Conservation (phyloP, 108 stramenopile genomes). For the Schizochytrium sp. region DNA sequence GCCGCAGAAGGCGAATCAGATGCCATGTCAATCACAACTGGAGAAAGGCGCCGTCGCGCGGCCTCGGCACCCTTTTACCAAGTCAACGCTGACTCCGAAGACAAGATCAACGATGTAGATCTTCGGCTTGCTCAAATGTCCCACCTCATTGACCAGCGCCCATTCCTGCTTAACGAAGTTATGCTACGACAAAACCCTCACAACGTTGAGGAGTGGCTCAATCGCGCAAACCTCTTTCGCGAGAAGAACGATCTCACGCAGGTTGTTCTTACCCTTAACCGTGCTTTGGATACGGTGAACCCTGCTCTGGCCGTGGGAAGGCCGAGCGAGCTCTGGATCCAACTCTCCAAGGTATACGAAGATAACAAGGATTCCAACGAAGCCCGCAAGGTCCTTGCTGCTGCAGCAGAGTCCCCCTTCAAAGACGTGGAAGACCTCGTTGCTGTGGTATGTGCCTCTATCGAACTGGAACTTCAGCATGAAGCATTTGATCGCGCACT, state of each 20-base stretch:
- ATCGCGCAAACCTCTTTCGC: conserved; percentile 85
- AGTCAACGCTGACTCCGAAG: conserved; percentile 31
- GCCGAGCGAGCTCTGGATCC: conserved; percentile 83
- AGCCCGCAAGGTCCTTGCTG: conserved; percentile 85
- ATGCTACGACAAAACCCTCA: conserved; percentile 95
- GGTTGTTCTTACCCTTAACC: conserved; percentile 65
- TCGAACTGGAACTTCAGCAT: conserved; percentile 92
- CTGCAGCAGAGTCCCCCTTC: conserved; percentile 76
- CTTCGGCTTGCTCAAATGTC: conserved; percentile 92
- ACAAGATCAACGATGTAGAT: conserved; percentile 80
- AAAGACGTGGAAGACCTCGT: conserved; percentile 91
- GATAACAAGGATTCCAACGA: conserved; percentile 79
- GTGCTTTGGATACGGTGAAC: conserved; percentile 76
- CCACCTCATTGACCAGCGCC: conserved; percentile 90
- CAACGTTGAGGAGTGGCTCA: conserved; percentile 95
- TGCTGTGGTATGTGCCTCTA: conserved; percentile 87
- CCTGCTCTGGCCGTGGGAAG: conserved; percentile 84
- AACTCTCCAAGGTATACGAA: conserved; percentile 86
- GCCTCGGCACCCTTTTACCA: conserved; percentile 7
- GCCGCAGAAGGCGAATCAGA: conserved; percentile 75
- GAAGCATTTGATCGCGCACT: conserved; percentile 91
- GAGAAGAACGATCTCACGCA: conserved; percentile 62
- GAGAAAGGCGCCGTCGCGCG: not conserved
- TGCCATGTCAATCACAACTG: not conserved
- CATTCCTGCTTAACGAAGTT: conserved; percentile 90